Conservation (phyloP, 129 eudicot genomes). For the Logfia minima region DNA sequence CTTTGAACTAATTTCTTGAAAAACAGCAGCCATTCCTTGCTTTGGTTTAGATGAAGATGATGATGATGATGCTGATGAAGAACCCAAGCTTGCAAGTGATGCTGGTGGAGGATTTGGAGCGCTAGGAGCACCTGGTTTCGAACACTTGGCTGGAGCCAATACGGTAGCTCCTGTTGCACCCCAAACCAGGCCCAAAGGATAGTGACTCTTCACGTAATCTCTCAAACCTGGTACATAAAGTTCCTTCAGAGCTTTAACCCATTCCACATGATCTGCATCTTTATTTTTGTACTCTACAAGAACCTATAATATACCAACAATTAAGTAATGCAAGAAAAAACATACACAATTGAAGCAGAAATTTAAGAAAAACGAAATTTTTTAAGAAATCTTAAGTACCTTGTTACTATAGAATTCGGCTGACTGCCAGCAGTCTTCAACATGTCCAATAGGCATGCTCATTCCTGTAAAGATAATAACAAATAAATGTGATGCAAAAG, state of each 20-base stretch:
- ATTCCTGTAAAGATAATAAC: slow-evolving; percentile 53
- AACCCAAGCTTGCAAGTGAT: slow-evolving; percentile 53
- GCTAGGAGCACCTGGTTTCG: slow-evolving; percentile 61
- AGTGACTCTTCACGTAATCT: slow-evolving; percentile 78
- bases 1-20: slow-evolving; percentile 78
- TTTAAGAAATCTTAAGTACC: slow-evolving; percentile 38
- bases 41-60: slow-evolving; percentile 71
- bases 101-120: slow-evolving; percentile 87
- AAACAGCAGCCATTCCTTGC: slow-evolving; percentile 90
- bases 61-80: slow-evolving; percentile 38
- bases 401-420: slow-evolving; percentile 93
- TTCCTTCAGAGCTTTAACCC: slow-evolving; percentile 97
- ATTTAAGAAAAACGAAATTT: background rate
- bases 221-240: slow-evolving; percentile 90
- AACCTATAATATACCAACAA: slow-evolving; percentile 49
- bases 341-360: background rate
- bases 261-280: slow-evolving; percentile 83
- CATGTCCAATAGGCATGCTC: slow-evolving; percentile 96
- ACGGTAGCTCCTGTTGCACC: slow-evolving; percentile 54
- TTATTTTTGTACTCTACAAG: slow-evolving; percentile 85
- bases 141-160: slow-evolving; percentile 54
- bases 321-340: background rate
- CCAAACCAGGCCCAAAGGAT: slow-evolving; percentile 97
- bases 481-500: slow-evolving; percentile 9
- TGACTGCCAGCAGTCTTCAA: slow-evolving; percentile 98